A percentile compares a stretch with the other conserved stretches of the same genome.
Conservation (phyloP, 2,329 filamentous ascomycete species). For the Hypoxylon rubiginosum region DNA sequence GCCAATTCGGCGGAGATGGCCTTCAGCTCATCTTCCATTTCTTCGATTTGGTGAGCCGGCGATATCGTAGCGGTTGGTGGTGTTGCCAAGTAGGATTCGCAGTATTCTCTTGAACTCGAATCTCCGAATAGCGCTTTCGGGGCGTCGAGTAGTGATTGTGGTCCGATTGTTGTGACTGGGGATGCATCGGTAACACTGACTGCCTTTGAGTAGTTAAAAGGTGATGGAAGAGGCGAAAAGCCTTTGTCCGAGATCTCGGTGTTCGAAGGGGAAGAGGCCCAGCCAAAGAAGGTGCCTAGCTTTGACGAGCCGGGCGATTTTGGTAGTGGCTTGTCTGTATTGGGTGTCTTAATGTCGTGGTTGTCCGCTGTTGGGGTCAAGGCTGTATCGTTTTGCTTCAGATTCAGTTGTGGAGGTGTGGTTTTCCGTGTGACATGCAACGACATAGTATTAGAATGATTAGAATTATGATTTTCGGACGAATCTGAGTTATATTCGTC, state of each 20-base stretch:
- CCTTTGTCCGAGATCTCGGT: slow-evolving; percentile 66
- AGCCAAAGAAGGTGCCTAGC: slow-evolving; percentile 67
- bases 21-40: slow-evolving; percentile 94
- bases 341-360: slow-evolving; percentile 53
- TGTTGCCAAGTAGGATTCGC: slow-evolving; percentile 66
- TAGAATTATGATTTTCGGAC: slow-evolving; percentile 56
- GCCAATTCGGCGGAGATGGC: slow-evolving; percentile 95
- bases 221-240: slow-evolving; percentile 65
- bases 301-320: slow-evolving; percentile 66
- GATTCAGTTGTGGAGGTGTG: slow-evolving; percentile 66
- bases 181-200: slow-evolving; percentile 59
- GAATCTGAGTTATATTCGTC: slow-evolving; percentile 54
- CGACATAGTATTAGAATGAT: slow-evolving; percentile 60
- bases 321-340: slow-evolving; percentile 68
- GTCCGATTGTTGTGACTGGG: slow-evolving; percentile 55
- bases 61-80: slow-evolving; percentile 58
- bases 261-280: slow-evolving; percentile 63
- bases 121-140: slow-evolving; percentile 58
- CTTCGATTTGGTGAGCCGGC: slow-evolving; percentile 74
- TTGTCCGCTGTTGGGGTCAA: slow-evolving; percentile 46
- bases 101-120: slow-evolving; percentile 62
- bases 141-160: slow-evolving; percentile 54
- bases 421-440: slow-evolving; percentile 63
- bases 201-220: slow-evolving; percentile 59
- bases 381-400: slow-evolving; percentile 58